These are phyloP conservation scores for Nicotiana rustica DNA, from an alignment of 305 asterid genomes.

Conservation along the genomic window DNA sequence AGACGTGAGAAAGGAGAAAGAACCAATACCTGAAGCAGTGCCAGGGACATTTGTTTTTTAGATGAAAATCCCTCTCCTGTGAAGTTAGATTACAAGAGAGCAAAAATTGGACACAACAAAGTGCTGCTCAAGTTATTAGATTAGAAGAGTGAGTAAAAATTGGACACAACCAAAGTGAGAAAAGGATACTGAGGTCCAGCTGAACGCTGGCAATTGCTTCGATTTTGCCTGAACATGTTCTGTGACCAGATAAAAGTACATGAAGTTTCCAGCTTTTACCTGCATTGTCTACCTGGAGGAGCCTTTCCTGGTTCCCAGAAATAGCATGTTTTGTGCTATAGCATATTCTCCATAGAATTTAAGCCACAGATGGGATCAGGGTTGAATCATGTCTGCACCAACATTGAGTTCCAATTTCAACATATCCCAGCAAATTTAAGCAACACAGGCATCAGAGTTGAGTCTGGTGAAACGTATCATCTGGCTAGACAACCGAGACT, in stretches of 20 bases:
- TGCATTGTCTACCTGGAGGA: not conserved
- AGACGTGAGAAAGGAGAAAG: no score
- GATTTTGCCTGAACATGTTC: not conserved
- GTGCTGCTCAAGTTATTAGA: not conserved
- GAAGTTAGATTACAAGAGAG: not conserved
- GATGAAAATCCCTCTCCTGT: not conserved
- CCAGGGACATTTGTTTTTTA: no score
- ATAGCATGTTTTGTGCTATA: not conserved
- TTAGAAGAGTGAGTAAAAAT: not conserved
- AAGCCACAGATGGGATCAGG: not conserved
- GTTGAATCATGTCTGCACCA: not conserved
- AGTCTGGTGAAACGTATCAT: not conserved
- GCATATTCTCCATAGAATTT: not conserved
- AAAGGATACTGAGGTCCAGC: not conserved
- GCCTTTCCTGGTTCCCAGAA: not conserved
- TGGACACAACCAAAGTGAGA: not conserved
- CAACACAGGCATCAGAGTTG: no score
- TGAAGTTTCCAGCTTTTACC: not conserved
- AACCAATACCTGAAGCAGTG: not conserved
- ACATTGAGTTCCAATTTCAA: not conserved
- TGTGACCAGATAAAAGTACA: no score
- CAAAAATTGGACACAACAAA: not conserved
- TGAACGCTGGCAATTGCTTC: not conserved
- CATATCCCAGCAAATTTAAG: no score
- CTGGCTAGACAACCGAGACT: constrained; percentile 2